Percentiles rank a stretch among this genome's conserved stretches.
phyloP scores from a whole-genome alignment of 2,329 filamentous ascomycete genomes.

The Colletotrichum tabaci region DNA sequence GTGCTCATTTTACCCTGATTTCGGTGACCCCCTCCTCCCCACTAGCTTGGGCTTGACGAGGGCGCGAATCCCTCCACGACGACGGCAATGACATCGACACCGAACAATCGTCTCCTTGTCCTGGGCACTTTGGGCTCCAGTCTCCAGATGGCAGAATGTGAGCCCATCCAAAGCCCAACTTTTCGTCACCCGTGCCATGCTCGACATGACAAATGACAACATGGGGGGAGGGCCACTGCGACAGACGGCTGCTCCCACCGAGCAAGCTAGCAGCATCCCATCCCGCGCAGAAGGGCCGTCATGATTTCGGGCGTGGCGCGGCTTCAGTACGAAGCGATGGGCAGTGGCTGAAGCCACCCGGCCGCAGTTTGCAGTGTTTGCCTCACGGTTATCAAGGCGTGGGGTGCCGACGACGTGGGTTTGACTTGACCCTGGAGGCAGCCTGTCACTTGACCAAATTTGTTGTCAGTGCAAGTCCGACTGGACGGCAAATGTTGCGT shows the following conservation, averaged over 20 bases:
- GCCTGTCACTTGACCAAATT: constrained; percentile 16
- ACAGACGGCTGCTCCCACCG: constrained; percentile 15
- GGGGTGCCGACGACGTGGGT: constrained; percentile 4
- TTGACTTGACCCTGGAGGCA: constrained; percentile 21
- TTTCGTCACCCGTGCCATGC: constrained; percentile 12
- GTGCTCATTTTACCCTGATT: constrained; percentile 20
- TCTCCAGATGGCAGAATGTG: not conserved
- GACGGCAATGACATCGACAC: not conserved
- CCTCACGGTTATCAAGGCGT: constrained; percentile 11
- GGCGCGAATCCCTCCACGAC: not conserved
- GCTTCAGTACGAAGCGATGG: not conserved
- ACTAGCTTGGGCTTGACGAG: constrained; percentile 12
- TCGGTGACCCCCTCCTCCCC: not conserved
- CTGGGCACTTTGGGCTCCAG: constrained; percentile 8
- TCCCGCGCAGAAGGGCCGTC: constrained; percentile 2
- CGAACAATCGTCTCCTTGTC: constrained; percentile 11
- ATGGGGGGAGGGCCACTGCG: not conserved
- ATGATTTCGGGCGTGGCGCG: constrained; percentile 13
- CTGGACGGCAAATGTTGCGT: constrained; percentile 19
- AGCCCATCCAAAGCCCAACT: constrained; percentile 5
- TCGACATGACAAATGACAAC: constrained; percentile 4
- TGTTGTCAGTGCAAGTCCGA: constrained; percentile 2
- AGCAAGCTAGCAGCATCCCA: not conserved
- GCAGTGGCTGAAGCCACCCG: constrained; percentile 22
- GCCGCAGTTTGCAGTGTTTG: constrained; percentile 3